Base-by-base conservation (phyloP, 1,284 basidiomycete genomes). In the Heterobasidion irregulare region DNA sequence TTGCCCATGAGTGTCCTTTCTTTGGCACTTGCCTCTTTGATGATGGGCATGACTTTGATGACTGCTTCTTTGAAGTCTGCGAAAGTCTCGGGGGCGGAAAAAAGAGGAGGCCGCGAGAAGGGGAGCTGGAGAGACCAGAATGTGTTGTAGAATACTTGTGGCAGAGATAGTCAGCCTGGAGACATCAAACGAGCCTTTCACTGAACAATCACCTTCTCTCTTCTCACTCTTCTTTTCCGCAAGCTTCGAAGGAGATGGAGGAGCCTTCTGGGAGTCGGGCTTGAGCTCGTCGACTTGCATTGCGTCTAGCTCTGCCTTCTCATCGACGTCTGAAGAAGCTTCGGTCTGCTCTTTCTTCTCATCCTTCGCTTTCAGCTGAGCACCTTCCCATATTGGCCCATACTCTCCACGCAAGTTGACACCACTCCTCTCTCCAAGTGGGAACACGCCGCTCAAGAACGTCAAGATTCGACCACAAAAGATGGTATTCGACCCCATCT, bases 381-480 rank as follows among this genome's bases (percentile, higher is more conserved):
- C 82, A 6, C 82, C 79, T 57, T 89, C 84, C 89, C 89, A 92
- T n/a, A 74, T 73, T 56, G 92, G 78, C 10, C 92, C 81, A 69
- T 87, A 86, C 72, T 92, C 90, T 56, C 94, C 94, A 45, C 90
- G 75, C 59, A 95, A 69, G 68, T 96, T 96, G 48, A 96, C 92
- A 41, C 93, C 92, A 66, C 91, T 94, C 50, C 92, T 76, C 68
- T 96, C 93, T 2, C 89, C 88, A 8, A 96, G 70, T 4, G 92
- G 90, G 64, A 94, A 95, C 1, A 93, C 90, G 1, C 80, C 80
- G 58, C 88, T 90, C 50, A 96, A 72, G 66, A 94, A 91, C 1
- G 88, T 89, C 63, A 94, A 75, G 64, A 96, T 93, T 1, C 92
- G 80, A 2, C 94, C 94, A 60, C 89, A 92, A 66, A 96, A 92